A percentile compares a stretch with the other conserved stretches of the same genome.
These are phyloP conservation scores for Gossypium anomalum DNA, from an alignment of 345 rosid species.

Conservation along the genomic window DNA sequence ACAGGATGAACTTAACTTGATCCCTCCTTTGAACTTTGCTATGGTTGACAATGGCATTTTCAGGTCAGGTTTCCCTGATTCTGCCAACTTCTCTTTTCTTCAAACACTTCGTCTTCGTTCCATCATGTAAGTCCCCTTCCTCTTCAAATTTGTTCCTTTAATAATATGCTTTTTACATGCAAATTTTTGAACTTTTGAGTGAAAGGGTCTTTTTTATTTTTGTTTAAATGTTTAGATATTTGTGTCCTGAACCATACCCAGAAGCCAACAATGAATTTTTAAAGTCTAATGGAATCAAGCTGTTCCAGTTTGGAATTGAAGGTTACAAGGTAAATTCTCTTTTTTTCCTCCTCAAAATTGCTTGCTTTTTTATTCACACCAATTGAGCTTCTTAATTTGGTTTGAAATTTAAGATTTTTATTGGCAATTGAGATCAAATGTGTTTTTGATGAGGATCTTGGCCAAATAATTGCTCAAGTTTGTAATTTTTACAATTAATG, in stretches of 20 bases:
- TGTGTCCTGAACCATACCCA: conserved; percentile 93
- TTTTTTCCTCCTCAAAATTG: background rate
- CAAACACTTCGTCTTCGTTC: conserved; percentile 88
- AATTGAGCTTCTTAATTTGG: background rate
- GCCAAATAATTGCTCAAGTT: background rate
- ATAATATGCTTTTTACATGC: background rate
- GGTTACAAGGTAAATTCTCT: conserved; percentile 57
- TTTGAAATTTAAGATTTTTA: background rate
- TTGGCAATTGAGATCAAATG: background rate
- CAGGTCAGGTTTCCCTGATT: conserved; percentile 92
- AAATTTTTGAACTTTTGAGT: conserved; percentile 13
- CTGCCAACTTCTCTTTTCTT: conserved; percentile 83
- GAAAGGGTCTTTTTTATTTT: background rate
- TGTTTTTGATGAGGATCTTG: background rate
- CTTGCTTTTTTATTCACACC: background rate
- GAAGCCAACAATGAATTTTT: conserved; percentile 70
- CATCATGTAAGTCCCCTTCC: conserved; percentile 56
- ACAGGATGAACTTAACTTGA: conserved; percentile 39
- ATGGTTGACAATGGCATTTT: conserved; percentile 94
- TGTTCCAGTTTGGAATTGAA: conserved; percentile 88
- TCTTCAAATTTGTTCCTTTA: background rate
- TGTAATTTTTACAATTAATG: background rate
- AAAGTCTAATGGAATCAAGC: conserved; percentile 74
- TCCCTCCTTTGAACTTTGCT: conserved; percentile 88
- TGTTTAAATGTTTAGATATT: conserved; percentile 37